Evolutionary conservation across 495 filamentous ascomycete species (phyloP).

Genomic region (Aspergillus saccharolyticus): DNA sequence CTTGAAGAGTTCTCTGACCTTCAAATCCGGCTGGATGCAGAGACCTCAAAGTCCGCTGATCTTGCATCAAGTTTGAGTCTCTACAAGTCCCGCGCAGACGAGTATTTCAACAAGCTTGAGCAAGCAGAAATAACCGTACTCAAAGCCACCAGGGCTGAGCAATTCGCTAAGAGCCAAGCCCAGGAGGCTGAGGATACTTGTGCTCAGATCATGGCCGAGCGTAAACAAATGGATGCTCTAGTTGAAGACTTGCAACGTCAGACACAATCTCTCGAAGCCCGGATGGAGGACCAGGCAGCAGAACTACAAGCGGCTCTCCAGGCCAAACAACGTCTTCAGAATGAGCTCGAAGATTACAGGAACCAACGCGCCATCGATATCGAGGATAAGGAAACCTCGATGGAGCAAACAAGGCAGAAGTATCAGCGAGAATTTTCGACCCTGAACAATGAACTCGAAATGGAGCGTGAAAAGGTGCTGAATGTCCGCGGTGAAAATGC

Average conservation of each 20-base stretch:
- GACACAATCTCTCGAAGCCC: conserved; percentile 83
- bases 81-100: conserved; percentile 90
- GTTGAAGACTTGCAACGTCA: conserved; percentile 89
- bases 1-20: conserved; percentile 90
- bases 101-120: conserved; percentile 97
- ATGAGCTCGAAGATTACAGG: conserved; percentile 96
- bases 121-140: conserved; percentile 94
- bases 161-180: conserved; percentile 85
- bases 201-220: conserved; percentile 84
- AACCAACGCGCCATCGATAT: conserved; percentile 92
- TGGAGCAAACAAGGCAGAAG: conserved; percentile 97
- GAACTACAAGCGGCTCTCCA: conserved; percentile 83
- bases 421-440: conserved; percentile 91
- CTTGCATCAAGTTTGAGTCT: conserved; percentile 76
- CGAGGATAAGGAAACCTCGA: conserved; percentile 91
- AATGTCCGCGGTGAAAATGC: conserved; percentile 62
- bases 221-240: conserved; percentile 80
- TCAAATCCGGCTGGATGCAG: conserved; percentile 87
- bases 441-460: conserved; percentile 84
- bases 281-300: conserved; percentile 84
- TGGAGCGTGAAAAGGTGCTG: conserved; percentile 82
- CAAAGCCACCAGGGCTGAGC: conserved; percentile 85
- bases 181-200: conserved; percentile 88
- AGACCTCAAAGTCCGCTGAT: conserved; percentile 79
- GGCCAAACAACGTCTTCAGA: conserved; percentile 90